Evolutionary conservation across 2,329 filamentous ascomycete genomes (phyloP), one percentile per base, ranked within the genome.

Genomic region (Aureobasidium sp.): DNA sequence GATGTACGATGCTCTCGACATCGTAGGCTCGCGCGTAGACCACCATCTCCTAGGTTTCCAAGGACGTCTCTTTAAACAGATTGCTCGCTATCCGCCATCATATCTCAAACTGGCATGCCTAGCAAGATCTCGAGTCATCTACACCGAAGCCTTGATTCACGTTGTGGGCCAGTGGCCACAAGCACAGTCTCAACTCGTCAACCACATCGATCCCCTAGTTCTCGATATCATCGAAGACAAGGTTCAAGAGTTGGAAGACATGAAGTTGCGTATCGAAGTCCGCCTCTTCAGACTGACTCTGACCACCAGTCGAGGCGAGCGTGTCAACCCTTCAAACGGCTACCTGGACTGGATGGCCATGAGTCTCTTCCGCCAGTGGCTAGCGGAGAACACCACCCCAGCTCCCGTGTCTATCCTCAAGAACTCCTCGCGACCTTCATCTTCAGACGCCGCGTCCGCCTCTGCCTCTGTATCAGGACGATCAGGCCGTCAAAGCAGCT

Each of bases 161-260:
- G 90, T 96, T 0, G 92, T 96, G 0, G 93, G 93, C 3, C 90
- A 95, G 71, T 97, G 93, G 93, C 92, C 93, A 0, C 79, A 84
- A 0, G 90, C 88, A 17, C 84, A 91, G 67, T 83, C 87, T 27
- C 89, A 89, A 67, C 82, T 96, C 37, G 85, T 89, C 61, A 81
- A 83, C 62, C 80, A 87, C 31, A 79, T 95, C 42, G 89, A 92
- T 0, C 83, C 87, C 27, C 73, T 82, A 0, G 90, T 96, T 0
- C 78, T 96, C 10, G 91, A 96, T 66, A 81, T 96, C 37, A 95
- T 96, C 63, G 90, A 96, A 72, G 91, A 96, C 74, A 96, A 96
- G 73, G 90, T 94, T 5, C 90, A 95, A 66, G 92, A 96, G 72
- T 79, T 96, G 19, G 88, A 91, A 64, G 91, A 96, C 68, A 81